Base-by-base conservation (phyloP, 768 basidiomycete species). In the Auriscalpium vulgare region DNA sequence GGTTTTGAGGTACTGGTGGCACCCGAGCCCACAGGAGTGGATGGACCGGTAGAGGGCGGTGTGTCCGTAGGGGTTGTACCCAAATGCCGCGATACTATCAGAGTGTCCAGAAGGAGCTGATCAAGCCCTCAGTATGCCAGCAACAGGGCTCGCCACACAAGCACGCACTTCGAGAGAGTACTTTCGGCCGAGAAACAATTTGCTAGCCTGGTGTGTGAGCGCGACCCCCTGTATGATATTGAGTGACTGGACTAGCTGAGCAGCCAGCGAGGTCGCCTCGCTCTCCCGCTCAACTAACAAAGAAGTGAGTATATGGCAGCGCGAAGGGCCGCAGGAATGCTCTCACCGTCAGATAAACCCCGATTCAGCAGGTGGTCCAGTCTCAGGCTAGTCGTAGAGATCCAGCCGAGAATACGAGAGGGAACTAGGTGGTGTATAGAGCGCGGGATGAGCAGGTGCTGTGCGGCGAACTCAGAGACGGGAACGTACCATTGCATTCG, bases 171-270 rank as follows among this genome's bases (percentile, higher is more conserved):
- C 87, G 14, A 91, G 70, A 29, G 83, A 72, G 63, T 81, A 80
- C 58, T 74, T 79, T 17, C 88, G 78, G 14, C 87, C 85, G 16
- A 94, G 77, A 58, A 78, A 90, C 2, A 65, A 62, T 65, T 94
- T 93, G 59, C 82, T 90, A 1, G 78, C 61, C 3, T 71, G 63
- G 64, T 95, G 92, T 37, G 82, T 81, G 29, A 95, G 74, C 4
- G 75, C 75, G 10, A 90, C 74, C 7, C 92, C 92, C 68, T 95
- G 92, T 7, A 93, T 70, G 40, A 95, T 73, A 1, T 79, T 83
- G 10, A 93, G 75, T 0, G 83, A 69, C 54, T 81, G 79, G 0
- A 75, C 67, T 17, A 91, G 66, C 54, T 86, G 84, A 0, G 74
- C 70, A 9, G 78, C 73, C 10, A 87, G 56, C 4, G 66, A 69